Evolutionary conservation across 78 protist genomes (phyloP), one percentile per base, ranked within the genome.

Genomic region (Blattamonas nauphoetae): DNA sequence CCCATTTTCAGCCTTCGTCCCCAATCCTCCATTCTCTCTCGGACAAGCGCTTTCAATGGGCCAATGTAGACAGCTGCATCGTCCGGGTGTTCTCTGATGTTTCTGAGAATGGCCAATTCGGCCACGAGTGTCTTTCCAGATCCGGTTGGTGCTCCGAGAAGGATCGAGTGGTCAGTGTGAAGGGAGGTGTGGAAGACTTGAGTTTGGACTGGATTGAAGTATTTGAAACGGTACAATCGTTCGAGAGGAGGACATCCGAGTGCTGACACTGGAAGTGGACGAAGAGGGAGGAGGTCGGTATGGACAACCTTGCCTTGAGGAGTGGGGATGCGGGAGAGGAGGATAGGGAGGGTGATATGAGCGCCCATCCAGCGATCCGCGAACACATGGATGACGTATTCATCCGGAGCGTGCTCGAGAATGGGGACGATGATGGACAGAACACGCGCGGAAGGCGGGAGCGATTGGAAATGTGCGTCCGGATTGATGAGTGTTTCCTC

Each of bases 141-240:
- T 36, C 89, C 88, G 1, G 99, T 97, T 41, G 98, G 99, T 0
- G 98, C 97, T n/a, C 99, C 99, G 11, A 98, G 42, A 3, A 98
- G 91, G 2, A 97, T 93, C 86, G 94, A 97, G 85, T 44, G 42
- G 88, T 96, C 98, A 6, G 98, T 94, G 89, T 97, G 97, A 88
- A 93, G 96, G 46, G 91, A 87, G 3, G 93, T 36, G 87, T 96
- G 97, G 90, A 96, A 96, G 45, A 84, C 0, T 77, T 96, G 98
- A 6, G 99, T 96, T 85, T 98, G 99, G 77, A 98, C 87, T n/a
- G 99, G 97, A 89, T 98, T 98, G 93, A 98, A 97, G 91, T 95
- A 95, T 21, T 86, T 3, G 90, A 95, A 94, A 41, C 78, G 42
- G 90, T 89, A 96, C 35, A 95, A 87, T 34, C 64, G 21, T 89